A percentile compares a stretch with the other conserved stretches of the same genome.
Conservation (phyloP, 768 basidiomycete species). For the Cystofilobasidium ferigula region DNA sequence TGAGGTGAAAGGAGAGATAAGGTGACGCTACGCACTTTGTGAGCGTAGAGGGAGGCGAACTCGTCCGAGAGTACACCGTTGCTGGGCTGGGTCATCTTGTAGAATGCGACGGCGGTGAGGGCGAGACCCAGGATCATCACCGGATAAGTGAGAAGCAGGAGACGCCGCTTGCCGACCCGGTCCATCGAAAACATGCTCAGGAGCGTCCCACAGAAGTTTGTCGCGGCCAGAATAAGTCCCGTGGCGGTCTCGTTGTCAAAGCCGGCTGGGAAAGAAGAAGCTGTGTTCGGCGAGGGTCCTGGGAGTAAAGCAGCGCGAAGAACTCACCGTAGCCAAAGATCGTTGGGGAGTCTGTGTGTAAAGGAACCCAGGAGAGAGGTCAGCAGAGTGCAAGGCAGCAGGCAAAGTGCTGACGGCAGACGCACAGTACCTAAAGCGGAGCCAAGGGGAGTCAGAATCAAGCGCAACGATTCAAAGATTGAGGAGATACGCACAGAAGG, state of each 20-base stretch:
- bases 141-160: conserved; percentile 29
- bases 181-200: conserved; percentile 30
- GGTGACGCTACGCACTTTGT: not conserved
- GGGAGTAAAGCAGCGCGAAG: no score
- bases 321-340: conserved; percentile 25
- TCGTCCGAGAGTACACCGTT: not conserved
- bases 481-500: conserved; percentile 30
- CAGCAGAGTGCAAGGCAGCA: no score
- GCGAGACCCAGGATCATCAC: conserved; percentile 30
- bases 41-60: not conserved
- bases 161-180: conserved; percentile 30
- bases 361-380: no score
- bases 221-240: conserved; percentile 29
- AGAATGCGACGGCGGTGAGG: conserved; percentile 30
- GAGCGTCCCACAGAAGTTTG: conserved; percentile 30
- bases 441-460: no score
- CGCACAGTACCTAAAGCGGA: no score
- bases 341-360: conserved; percentile 31
- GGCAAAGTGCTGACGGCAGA: no score
- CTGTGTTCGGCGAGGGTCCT: no score
- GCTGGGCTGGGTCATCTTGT: conserved; percentile 27
- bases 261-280: conserved; percentile 17
- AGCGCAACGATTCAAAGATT: no score
- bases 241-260: conserved; percentile 30
- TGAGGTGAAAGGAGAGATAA: conserved; percentile 23